Conservation (phyloP, 2,329 filamentous ascomycete genomes). For the Diplodia corticola region DNA sequence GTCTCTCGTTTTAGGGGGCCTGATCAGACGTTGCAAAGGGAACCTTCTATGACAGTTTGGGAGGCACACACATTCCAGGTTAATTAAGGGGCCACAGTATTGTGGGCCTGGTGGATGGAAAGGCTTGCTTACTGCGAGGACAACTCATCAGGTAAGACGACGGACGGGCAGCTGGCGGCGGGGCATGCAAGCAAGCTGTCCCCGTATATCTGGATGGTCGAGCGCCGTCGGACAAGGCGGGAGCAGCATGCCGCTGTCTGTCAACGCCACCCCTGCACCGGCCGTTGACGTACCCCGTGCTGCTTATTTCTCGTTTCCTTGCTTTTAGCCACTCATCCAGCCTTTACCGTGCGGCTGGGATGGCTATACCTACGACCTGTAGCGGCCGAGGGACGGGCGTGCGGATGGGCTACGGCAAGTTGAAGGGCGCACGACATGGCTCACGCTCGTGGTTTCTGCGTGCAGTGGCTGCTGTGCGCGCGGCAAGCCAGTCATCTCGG, state of each 20-base stretch:
- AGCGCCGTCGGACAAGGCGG: neutral
- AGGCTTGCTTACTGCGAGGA: slow-evolving; percentile 7
- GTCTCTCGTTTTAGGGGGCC: neutral
- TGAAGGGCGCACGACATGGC: neutral
- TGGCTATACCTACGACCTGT: neutral
- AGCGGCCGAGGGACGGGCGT: neutral
- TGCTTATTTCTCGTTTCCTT: neutral
- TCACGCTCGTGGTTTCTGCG: slow-evolving; percentile 11
- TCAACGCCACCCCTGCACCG: neutral
- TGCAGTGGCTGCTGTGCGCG: neutral
- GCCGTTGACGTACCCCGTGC: neutral
- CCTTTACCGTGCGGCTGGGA: neutral
- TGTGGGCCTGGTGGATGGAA: neutral
- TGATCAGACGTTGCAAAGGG: neutral
- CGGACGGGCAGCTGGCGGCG: neutral
- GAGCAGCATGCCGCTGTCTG: neutral
- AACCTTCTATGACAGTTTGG: neutral
- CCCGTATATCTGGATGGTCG: neutral
- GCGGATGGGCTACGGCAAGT: neutral
- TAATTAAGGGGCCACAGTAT: neutral
- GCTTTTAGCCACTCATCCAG: neutral
- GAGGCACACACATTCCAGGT: neutral
- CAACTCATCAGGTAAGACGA: slow-evolving; percentile 13
- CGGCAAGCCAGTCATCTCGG: slow-evolving; percentile 7
- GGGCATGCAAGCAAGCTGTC: neutral